Percentiles rank a stretch among this genome's conserved stretches.
Conservation (phyloP, 176 grass and related monocot species). For the Elymus sibiricus region DNA sequence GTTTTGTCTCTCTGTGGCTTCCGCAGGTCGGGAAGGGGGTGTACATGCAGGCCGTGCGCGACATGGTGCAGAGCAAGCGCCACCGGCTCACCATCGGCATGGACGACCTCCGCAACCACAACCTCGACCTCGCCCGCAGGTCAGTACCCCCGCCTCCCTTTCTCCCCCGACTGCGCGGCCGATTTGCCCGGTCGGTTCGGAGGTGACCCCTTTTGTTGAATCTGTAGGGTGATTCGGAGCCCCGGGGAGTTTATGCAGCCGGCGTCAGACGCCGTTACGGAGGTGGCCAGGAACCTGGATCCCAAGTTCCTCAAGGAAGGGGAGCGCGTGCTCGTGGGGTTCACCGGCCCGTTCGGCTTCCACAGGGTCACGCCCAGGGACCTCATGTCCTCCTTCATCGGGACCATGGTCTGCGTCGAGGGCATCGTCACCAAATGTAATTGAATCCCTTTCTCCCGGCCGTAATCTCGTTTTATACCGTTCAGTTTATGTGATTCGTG, state of each 20-base stretch:
- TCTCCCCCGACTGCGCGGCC: background rate
- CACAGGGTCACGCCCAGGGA: constrained; percentile 95
- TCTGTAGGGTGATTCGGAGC: constrained; percentile 71
- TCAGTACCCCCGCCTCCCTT: constrained; percentile 25
- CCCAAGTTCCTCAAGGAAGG: constrained; percentile 90
- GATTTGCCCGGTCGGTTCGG: background rate
- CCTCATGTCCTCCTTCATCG: constrained; percentile 98
- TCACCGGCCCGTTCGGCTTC: constrained; percentile 89
- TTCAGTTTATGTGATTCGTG: background rate
- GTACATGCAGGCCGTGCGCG: constrained; percentile 74
- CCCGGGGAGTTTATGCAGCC: constrained; percentile 91
- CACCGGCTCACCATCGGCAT: constrained; percentile 82
- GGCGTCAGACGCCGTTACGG: constrained; percentile 81
- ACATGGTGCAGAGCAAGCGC: constrained; percentile 68
- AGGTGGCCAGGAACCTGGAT: constrained; percentile 68
- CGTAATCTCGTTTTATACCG: background rate
- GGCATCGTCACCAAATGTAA: constrained; percentile 99
- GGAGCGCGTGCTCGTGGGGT: constrained; percentile 77
- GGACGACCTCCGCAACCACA: constrained; percentile 93
- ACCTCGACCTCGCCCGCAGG: constrained; percentile 91
- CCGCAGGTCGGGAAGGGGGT: constrained; percentile 73
- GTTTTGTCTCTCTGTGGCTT: background rate
- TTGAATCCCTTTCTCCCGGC: background rate
- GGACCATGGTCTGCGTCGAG: constrained; percentile 96
- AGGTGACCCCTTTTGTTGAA: background rate